Conservation (phyloP, 441 rosid genomes). For the Populus hybrid region DNA sequence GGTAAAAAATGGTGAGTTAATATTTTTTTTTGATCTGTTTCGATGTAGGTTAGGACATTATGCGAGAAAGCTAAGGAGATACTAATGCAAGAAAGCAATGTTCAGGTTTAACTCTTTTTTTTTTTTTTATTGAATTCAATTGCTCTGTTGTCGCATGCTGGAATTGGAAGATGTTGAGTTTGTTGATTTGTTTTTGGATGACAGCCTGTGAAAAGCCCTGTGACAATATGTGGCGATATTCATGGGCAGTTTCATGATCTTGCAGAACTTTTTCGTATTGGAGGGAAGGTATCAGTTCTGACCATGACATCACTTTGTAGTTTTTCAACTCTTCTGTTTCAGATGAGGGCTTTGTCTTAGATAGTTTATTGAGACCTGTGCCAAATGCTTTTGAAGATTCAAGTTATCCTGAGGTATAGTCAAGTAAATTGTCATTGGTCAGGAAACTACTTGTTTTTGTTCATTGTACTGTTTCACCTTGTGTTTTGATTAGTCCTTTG, state of each 20-base stretch:
- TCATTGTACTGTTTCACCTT: background rate
- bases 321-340: slow-evolving; percentile 22
- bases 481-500: background rate
- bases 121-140: background rate
- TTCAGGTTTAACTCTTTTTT: slow-evolving; percentile 40
- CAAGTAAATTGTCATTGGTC: slow-evolving; percentile 21
- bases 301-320: slow-evolving; percentile 10
- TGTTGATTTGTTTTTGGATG: slow-evolving; percentile 16
- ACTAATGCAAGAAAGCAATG: slow-evolving; percentile 69
- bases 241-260: slow-evolving; percentile 98
- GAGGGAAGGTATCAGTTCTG: slow-evolving; percentile 72
- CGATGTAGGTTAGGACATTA: slow-evolving; percentile 51
- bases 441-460: slow-evolving; percentile 19
- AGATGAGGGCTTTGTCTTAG: slow-evolving; percentile 23
- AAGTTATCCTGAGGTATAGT: slow-evolving; percentile 27
- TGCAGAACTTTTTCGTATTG: slow-evolving; percentile 93
- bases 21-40: background rate
- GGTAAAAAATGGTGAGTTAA: background rate
- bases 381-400: slow-evolving; percentile 32
- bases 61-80: slow-evolving; percentile 82
- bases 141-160: background rate
- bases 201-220: slow-evolving; percentile 96
- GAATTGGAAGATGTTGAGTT: background rate
- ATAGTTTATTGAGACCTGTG: slow-evolving; percentile 21
- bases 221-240: slow-evolving; percentile 90